A percentile compares a stretch with the other conserved stretches of the same genome.
Evolutionary conservation across 257 asterid species (phyloP).

Genomic region (Solanum clarkiae): DNA sequence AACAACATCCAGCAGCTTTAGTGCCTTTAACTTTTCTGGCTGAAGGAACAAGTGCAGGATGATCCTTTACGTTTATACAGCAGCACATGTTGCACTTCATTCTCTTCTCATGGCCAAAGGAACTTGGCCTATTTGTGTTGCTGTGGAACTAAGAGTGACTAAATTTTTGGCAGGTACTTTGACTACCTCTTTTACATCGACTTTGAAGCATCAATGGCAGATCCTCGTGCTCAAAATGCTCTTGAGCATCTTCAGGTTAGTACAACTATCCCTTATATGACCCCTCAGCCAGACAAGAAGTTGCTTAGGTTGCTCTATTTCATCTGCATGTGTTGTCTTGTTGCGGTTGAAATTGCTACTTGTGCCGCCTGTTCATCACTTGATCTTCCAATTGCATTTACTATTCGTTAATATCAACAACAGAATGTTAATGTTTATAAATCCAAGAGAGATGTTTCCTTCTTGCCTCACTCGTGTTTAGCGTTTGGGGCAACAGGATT

Average conservation of each 20-base stretch:
- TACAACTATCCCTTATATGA: background rate
- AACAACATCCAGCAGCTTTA: background rate
- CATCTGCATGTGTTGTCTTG: background rate
- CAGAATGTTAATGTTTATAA: background rate
- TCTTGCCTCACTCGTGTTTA: background rate
- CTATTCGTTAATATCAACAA: background rate
- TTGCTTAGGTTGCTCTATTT: background rate
- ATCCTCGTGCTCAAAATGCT: slow-evolving; percentile 73
- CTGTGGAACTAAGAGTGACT: slow-evolving; percentile 1
- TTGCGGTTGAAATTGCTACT: background rate
- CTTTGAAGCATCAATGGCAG: slow-evolving; percentile 95
- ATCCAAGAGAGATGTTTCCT: background rate
- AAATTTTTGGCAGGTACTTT: slow-evolving; percentile 58
- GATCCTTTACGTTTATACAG: background rate
- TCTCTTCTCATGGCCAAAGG: background rate
- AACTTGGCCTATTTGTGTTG: background rate
- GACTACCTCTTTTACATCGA: slow-evolving; percentile 92
- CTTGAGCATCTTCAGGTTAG: slow-evolving; percentile 61
- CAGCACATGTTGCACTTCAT: background rate
- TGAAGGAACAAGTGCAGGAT: background rate
- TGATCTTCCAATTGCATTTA: background rate
- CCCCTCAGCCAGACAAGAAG: background rate
- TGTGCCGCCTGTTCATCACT: background rate
- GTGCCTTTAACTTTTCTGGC: background rate
- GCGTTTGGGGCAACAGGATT: background rate